Percentiles rank a stretch among this genome's conserved stretches.
Evolutionary conservation across 345 rosid species (phyloP).

Genomic region (Turritis glabra): DNA sequence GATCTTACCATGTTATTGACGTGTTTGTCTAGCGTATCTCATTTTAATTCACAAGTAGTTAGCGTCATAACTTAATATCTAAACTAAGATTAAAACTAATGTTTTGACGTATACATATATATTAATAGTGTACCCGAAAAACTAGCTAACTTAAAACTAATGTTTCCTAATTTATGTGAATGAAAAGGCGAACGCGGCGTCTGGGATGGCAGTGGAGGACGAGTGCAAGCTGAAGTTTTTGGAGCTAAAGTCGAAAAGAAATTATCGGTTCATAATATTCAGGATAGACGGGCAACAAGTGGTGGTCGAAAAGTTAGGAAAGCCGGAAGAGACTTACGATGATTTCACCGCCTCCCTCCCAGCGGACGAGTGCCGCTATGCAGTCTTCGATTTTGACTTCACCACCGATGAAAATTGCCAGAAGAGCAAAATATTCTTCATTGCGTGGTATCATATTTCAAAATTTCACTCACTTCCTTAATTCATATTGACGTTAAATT

Average conservation of each 20-base stretch:
- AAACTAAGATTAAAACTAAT: neutral
- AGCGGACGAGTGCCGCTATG: conserved; percentile 62
- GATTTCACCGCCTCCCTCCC: conserved; percentile 62
- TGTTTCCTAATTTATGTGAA: neutral
- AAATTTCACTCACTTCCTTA: neutral
- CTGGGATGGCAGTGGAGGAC: conserved; percentile 77
- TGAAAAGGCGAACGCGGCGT: conserved; percentile 62
- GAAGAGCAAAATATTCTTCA: conserved; percentile 79
- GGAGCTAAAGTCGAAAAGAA: conserved; percentile 72
- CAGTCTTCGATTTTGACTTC: conserved; percentile 50
- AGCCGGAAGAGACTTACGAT: conserved; percentile 49
- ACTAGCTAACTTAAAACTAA: neutral
- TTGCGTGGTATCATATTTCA: conserved; percentile 52
- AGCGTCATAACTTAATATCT: neutral
- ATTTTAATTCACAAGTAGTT: neutral
- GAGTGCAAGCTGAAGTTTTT: conserved; percentile 69
- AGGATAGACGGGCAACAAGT: conserved; percentile 74
- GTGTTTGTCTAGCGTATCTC: neutral
- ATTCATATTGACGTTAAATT: neutral
- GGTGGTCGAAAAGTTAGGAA: conserved; percentile 60
- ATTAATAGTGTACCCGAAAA: neutral
- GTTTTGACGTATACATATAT: neutral
- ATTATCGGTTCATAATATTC: conserved; percentile 58
- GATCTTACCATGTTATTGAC: neutral
- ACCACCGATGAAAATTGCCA: conserved; percentile 62